Evolutionary conservation across 257 asterid species (phyloP).

Genomic region (Thymus quinquecostatus): DNA sequence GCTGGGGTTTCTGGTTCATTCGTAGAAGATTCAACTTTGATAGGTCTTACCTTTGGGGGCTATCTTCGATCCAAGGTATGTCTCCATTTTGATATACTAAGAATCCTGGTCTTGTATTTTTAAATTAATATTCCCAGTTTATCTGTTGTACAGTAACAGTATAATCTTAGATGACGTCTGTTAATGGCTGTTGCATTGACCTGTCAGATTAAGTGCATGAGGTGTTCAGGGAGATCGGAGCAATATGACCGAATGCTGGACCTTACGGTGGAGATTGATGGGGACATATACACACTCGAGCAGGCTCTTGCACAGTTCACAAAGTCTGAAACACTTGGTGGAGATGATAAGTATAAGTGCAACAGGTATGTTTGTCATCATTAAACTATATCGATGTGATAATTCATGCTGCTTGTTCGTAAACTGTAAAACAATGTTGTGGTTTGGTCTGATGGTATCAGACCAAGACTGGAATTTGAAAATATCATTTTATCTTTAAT

Average conservation of each 20-base stretch:
- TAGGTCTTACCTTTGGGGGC: slow-evolving; percentile 69
- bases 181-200: slow-evolving; percentile 28
- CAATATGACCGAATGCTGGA: slow-evolving; percentile 55
- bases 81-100: slow-evolving; percentile 22
- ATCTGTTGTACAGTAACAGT: slow-evolving; percentile 24
- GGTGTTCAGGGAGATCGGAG: slow-evolving; percentile 58
- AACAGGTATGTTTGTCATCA: slow-evolving; percentile 40
- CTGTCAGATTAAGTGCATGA: slow-evolving; percentile 61
- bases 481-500: too few relatives aligned
- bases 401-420: not conserved
- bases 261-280: slow-evolving; percentile 62
- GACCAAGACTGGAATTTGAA: too few relatives aligned
- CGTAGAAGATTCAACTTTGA: slow-evolving; percentile 61
- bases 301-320: slow-evolving; percentile 64
- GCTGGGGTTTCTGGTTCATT: slow-evolving; percentile 50
- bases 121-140: slow-evolving; percentile 14
- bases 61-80: slow-evolving; percentile 66
- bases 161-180: slow-evolving; percentile 6
- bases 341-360: slow-evolving; percentile 69
- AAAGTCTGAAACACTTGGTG: slow-evolving; percentile 57
- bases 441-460: too few relatives aligned
- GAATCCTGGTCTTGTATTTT: slow-evolving; percentile 11
- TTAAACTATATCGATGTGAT: slow-evolving; percentile 7
- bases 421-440: too few relatives aligned
- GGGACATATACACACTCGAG: slow-evolving; percentile 51